These are phyloP conservation scores for Eucalyptus sp. DNA, from an alignment of 345 rosid genomes.

Conservation along the genomic window DNA sequence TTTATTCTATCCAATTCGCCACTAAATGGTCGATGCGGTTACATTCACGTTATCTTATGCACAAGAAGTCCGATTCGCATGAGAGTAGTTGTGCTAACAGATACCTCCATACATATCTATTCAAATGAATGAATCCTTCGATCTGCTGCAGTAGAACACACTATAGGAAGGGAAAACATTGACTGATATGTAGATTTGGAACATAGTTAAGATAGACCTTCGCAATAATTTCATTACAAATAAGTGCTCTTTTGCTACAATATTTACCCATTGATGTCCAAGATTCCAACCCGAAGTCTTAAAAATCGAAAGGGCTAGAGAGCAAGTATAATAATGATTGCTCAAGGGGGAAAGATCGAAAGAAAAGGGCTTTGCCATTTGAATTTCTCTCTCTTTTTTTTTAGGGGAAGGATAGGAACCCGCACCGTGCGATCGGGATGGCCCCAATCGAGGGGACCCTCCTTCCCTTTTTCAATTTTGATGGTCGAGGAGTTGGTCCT, in stretches of 20 bases:
- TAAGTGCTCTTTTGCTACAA: not conserved
- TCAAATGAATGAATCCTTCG: not conserved
- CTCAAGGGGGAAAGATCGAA: not conserved
- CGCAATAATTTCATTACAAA: not conserved
- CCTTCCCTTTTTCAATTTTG: not conserved
- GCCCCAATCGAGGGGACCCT: not conserved
- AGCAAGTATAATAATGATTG: not conserved
- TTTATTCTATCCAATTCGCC: not conserved
- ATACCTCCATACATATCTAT: not conserved
- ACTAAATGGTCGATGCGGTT: not conserved
- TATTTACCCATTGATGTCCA: not conserved
- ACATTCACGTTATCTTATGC: not conserved
- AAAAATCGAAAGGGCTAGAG: not conserved
- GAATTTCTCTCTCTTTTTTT: not conserved
- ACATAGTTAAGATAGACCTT: not conserved
- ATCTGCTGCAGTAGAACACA: not conserved
- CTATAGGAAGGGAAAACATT: not conserved
- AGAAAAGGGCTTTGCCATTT: not conserved
- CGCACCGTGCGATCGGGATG: not conserved
- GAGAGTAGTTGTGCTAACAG: accelerated
- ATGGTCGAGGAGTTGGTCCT: not conserved
- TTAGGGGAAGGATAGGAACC: not conserved
- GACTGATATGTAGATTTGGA: not conserved
- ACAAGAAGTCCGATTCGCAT: not conserved
- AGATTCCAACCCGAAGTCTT: not conserved